Evolutionary conservation across 257 asterid species (phyloP).

Genomic region (Lantana camara): DNA sequence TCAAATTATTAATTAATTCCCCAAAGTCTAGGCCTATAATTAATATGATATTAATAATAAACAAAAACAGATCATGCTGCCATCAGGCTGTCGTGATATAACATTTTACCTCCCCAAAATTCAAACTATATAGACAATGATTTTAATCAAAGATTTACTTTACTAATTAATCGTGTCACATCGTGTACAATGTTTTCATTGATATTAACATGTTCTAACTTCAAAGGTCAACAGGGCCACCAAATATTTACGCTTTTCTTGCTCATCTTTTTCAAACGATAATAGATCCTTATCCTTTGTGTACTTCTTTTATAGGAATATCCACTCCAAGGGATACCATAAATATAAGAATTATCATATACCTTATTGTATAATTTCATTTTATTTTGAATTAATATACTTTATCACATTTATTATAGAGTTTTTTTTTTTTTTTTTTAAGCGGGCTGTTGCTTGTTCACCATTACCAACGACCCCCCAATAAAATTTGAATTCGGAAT

Average conservation of each 20-base stretch:
- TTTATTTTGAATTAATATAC: no score
- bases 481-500: no score
- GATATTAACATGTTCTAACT: neutral
- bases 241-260: no score
- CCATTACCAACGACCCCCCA: no score
- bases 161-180: neutral
- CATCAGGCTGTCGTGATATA: constrained; percentile 24
- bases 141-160: neutral
- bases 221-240: no score
- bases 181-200: neutral
- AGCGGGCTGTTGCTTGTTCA: no score
- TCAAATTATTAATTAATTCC: neutral
- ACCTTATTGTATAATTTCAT: no score
- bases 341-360: neutral
- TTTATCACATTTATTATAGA: no score
- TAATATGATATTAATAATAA: neutral
- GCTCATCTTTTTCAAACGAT: neutral
- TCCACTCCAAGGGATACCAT: neutral
- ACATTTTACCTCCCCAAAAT: neutral
- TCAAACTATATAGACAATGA: neutral
- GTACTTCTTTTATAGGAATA: neutral
- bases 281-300: neutral
- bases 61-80: constrained; percentile 28
- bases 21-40: neutral
- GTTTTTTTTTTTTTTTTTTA: no score